Evolutionary conservation across 1,139 yeast genomes (phyloP), one percentile per base, ranked within the genome.

Genomic region (Blastobotrys elegans): DNA sequence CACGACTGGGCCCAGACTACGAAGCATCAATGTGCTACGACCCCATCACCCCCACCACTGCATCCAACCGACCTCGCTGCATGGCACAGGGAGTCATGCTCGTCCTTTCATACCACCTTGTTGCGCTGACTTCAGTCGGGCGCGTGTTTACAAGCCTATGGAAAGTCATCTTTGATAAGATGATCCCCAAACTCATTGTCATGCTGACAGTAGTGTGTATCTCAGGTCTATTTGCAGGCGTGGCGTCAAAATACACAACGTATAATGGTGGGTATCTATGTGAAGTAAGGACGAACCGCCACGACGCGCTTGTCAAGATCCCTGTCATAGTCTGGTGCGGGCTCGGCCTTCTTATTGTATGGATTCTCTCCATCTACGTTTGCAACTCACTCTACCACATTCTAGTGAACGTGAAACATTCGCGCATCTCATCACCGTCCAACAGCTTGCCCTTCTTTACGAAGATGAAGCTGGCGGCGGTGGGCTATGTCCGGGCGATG

Each of bases 11-110:
- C 7, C n/a, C 14, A 4, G 21, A 10, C 11, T 37, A 37, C 10
- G 16, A 18, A 6, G 14, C 6, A 10, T 22, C 29, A 11, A 30
- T 41, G 27, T 44, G 51, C 30, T 40, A 21, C 16, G 48, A 48
- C 29, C 8, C 17, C 14, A 48, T 48, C 21, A 42, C 50, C 11
- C 50, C 50, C 11, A 44, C 36, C 30, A 47, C 40, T n/a, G 47
- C 44, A 17, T 29, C 34, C 16, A 43, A 44, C 24, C 27, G 40
- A 2, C 17, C 43, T 13, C 39, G 49, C 34, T 54, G 57, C 32
- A 47, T 50, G 43, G 49, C 49, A 8, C 55, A 54, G 40, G 57
- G 56, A 2, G 45, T 54, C 11, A 8, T 53, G 10, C 36, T 48
- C n/a, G 53, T 50, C n/a, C 43, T 53, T 14, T 53, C 54, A 7